Conservation (phyloP, 345 rosid species). For the Luvunga scandens region DNA sequence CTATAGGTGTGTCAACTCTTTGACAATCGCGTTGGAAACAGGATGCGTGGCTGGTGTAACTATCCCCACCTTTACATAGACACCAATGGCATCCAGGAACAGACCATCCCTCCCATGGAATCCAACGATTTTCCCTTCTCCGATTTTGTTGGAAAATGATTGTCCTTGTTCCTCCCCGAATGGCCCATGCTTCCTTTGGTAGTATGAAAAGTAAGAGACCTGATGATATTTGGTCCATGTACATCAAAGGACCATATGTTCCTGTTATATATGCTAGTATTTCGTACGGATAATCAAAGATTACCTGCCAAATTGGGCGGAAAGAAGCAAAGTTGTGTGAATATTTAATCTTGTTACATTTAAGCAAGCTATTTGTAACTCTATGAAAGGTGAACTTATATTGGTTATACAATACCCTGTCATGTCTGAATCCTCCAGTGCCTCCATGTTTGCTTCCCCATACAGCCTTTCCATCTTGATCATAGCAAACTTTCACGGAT, state of each 20-base stretch:
- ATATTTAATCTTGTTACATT: not conserved
- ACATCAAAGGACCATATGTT: slow-evolving; percentile 65
- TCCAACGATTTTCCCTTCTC: slow-evolving; percentile 76
- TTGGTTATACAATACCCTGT: slow-evolving; percentile 41
- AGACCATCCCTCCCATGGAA: slow-evolving; percentile 76
- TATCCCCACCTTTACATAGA: slow-evolving; percentile 51
- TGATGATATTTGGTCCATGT: slow-evolving; percentile 69
- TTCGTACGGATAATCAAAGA: slow-evolving; percentile 81
- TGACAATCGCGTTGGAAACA: slow-evolving; percentile 41
- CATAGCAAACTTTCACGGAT: slow-evolving; percentile 62
- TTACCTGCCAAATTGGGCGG: slow-evolving; percentile 42
- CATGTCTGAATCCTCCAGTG: slow-evolving; percentile 66
- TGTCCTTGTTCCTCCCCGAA: slow-evolving; percentile 90
- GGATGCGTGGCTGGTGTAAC: slow-evolving; percentile 38
- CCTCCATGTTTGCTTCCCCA: slow-evolving; percentile 99
- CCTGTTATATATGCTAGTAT: slow-evolving; percentile 66
- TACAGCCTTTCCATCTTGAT: slow-evolving; percentile 64
- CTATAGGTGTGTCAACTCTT: slow-evolving; percentile 33
- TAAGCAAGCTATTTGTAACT: not conserved
- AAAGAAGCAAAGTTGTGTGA: not conserved
- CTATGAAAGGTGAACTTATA: not conserved
- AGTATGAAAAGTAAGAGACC: slow-evolving; percentile 79
- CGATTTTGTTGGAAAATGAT: slow-evolving; percentile 49
- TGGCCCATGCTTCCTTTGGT: slow-evolving; percentile 81
- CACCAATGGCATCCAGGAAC: slow-evolving; percentile 78